These are phyloP conservation scores for Psophocarpus tetragonolobus DNA, from an alignment of 306 rosid genomes.

Conservation along the genomic window DNA sequence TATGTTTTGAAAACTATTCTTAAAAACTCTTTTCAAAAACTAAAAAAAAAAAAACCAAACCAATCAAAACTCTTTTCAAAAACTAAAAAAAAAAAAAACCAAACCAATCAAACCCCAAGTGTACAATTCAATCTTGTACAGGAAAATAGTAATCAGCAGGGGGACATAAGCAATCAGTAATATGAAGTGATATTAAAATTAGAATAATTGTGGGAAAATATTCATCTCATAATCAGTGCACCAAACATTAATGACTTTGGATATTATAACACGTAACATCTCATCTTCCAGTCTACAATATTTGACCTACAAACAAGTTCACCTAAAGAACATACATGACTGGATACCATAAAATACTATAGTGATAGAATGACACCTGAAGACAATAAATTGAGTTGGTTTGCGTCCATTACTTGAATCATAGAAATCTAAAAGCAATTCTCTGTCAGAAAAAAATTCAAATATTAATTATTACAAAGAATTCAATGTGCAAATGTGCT, in stretches of 20 bases:
- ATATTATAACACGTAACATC: background rate
- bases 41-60: no score
- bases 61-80: no score
- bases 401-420: constrained; percentile 59
- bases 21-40: no score
- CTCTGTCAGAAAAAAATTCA: constrained; percentile 56
- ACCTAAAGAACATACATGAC: constrained; percentile 3
- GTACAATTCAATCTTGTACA: background rate
- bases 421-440: constrained; percentile 85
- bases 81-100: no score
- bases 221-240: background rate
- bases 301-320: constrained; percentile 22
- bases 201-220: background rate
- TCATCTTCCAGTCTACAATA: constrained; percentile 9
- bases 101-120: no score
- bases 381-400: constrained; percentile 81
- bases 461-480: constrained; percentile 1
- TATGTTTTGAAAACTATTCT: no score
- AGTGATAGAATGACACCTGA: constrained; percentile 64
- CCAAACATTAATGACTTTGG: background rate
- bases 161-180: background rate
- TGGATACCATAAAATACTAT: background rate
- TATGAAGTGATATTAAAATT: background rate
- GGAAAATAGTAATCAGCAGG: background rate
- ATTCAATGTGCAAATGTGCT: constrained; percentile 14